Base-by-base conservation (phyloP, 148 eudicot species). In the Vaccinium darrowii region DNA sequence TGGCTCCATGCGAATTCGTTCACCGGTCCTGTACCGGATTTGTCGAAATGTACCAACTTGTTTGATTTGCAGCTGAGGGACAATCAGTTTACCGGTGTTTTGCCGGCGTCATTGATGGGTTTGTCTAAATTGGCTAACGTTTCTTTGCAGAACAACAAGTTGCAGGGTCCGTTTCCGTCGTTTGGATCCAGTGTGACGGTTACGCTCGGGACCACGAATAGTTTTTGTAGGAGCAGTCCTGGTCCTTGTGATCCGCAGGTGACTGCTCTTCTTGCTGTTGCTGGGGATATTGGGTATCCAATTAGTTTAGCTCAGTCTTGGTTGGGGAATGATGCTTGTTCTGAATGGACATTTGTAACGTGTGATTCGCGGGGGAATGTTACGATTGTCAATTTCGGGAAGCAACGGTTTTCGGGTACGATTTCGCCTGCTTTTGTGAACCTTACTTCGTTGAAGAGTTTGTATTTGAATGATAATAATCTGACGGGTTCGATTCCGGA, bases 171-270 rank as follows among this genome's bases (percentile, higher is more conserved):
- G 0, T 1, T 86, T 14, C 98, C 98, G 1, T 84, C 21, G 79
- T 94, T 94, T 62, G 79, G 86, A 0, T 4, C 60, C 0, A 62
- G 76, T 2, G 92, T 88, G 53, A 84, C 65, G 25, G 87, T 60
- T 6, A 81, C 73, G 7, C 27, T 92, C 16, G 95, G 90, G 8
- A 85, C 60, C 0, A 80, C 84, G 0, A 93, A 93, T 72, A 84
- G 84, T 19, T 95, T 91, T 85, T 95, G 98, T 58, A 33, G 57
- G 69, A 72, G 84, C n/a, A 75, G 21, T 4, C 88, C 92, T 0
- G 98, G 98, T 15, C 92, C 92, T 4, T 94, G 98, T 78, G 91
- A 92, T 83, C 85, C 90, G 0, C 98, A 92, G 84, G 98, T 95
- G 43, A 88, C 87, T 13, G 79, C 84, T 9, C 77, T 95, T 78